Percentiles rank a stretch among this genome's conserved stretches.
phyloP scores from a whole-genome alignment of 768 basidiomycete species.

The Russula foetens region DNA sequence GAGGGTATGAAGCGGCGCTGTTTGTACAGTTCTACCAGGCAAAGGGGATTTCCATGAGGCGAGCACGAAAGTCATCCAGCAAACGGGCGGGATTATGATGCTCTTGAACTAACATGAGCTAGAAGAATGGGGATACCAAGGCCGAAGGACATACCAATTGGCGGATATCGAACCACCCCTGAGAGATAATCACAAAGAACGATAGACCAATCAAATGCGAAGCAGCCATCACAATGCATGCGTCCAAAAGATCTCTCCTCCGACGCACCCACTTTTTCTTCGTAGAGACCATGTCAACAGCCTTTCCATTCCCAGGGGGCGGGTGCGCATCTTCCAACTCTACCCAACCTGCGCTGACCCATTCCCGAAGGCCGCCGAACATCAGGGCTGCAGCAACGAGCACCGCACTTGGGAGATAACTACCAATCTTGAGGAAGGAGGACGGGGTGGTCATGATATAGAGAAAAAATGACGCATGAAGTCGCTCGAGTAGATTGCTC shows the following conservation, averaged over 20 bases:
- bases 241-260: constrained; percentile 46
- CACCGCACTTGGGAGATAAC: constrained; percentile 82
- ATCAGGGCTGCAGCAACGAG: constrained; percentile 81
- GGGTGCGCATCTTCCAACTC: constrained; percentile 7
- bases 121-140: background rate
- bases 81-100: background rate
- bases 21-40: constrained; percentile 9
- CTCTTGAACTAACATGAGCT: background rate
- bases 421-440: constrained; percentile 82
- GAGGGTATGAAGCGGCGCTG: constrained; percentile 38
- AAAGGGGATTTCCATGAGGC: constrained; percentile 26
- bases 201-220: constrained; percentile 50
- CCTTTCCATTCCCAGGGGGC: background rate
- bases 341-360: constrained; percentile 61
- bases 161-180: constrained; percentile 36
- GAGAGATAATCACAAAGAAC: constrained; percentile 43
- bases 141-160: constrained; percentile 30
- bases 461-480: constrained; percentile 98
- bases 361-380: constrained; percentile 67
- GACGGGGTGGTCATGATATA: constrained; percentile 65
- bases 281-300: background rate
- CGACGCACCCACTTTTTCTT: constrained; percentile 36
- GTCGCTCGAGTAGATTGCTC: constrained; percentile 91
- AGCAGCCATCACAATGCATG: constrained; percentile 42
- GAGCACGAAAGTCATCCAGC: constrained; percentile 24